Evolutionary conservation across 345 rosid species (phyloP), one percentile per base, ranked within the genome.

Genomic region (Microcos paniculata): DNA sequence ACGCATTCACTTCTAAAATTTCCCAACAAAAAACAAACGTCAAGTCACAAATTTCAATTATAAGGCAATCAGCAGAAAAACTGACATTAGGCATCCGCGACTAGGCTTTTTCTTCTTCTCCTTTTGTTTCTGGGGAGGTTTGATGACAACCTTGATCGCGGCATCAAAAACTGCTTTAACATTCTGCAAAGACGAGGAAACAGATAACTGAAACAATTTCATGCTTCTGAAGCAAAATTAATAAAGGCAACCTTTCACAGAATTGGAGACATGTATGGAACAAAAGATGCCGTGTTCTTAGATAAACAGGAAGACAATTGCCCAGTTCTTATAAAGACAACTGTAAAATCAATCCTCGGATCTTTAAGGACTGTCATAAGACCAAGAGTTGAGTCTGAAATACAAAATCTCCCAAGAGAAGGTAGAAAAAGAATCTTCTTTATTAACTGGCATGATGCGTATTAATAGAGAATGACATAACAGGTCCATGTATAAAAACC

Each of bases 101-200:
- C 68, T 83, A 6, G 79, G 78, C 89, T 86, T 95, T 82, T 83
- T 88, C 66, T 88, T 86, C 87, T 89, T 90, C 82, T 93, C 94
- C 74, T 93, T 90, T 71, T 85, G 91, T 83, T 90, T 90, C 77
- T 80, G 90, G 42, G 87, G 82, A 8, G 99, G 96, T 80, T 89
- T 93, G 78, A 96, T 89, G 15, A 96, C 99, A 70, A 93, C 96
- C 83, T 81, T 93, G 85, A 96, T 93, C 24, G 99, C 97, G 13
- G 92, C 90, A 86, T 96, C 99, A 85, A 96, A 96, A 53, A 93
- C 94, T 68, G 92, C 94, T 85, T 96, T 96, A 77, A 92, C 97
- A 81, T 96, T 93, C 99, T 96, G 86, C 83, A 87, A 75, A 23
- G 69, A 10, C 21, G 63, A 4, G 16, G 55, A 51, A 73, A 76